A percentile compares a stretch with the other conserved stretches of the same genome.
Conservation (phyloP, 495 filamentous ascomycete genomes). For the Trichocladium uniseriatum region DNA sequence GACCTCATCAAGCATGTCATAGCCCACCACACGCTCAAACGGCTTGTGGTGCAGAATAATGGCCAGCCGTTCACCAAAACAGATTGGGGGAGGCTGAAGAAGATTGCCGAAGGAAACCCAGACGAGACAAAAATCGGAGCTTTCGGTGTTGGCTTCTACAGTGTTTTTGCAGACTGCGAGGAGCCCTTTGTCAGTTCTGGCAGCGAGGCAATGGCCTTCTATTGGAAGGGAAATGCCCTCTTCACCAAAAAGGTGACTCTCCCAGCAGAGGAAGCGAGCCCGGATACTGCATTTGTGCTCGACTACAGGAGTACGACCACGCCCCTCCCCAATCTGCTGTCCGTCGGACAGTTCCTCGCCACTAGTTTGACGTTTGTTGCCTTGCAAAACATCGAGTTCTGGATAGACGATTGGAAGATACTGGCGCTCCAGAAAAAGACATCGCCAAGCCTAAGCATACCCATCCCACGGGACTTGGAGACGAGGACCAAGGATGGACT, state of each 20-base stretch:
- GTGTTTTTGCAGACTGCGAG: conserved; percentile 95
- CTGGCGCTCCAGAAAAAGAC: conserved; percentile 71
- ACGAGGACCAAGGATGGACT: conserved; percentile 70
- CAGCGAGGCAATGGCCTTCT: conserved; percentile 89
- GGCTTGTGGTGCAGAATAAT: conserved; percentile 82
- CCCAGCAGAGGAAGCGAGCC: conserved; percentile 48
- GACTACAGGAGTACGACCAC: conserved; percentile 84
- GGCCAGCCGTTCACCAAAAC: conserved; percentile 74
- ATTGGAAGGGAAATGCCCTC: conserved; percentile 93
- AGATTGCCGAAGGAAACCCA: conserved; percentile 96
- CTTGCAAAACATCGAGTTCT: conserved; percentile 76
- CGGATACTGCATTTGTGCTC: conserved; percentile 80
- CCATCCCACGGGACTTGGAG: conserved; percentile 72
- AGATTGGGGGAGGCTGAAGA: conserved; percentile 89
- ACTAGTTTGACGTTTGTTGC: conserved; percentile 95
- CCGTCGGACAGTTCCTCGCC: conserved; percentile 80
- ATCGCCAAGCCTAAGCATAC: conserved; percentile 59
- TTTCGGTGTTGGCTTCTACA: conserved; percentile 98
- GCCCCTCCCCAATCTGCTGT: conserved; percentile 72
- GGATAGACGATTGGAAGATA: conserved; percentile 79
- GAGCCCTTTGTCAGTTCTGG: conserved; percentile 94
- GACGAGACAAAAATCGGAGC: conserved; percentile 98
- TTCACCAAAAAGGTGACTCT: conserved; percentile 77
- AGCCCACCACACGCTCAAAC: conserved; percentile 69
- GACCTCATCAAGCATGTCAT: conserved; percentile 73